These are phyloP conservation scores for Saccharomyces hybrid DNA, from an alignment of 1,139 yeast species.

Conservation along the genomic window DNA sequence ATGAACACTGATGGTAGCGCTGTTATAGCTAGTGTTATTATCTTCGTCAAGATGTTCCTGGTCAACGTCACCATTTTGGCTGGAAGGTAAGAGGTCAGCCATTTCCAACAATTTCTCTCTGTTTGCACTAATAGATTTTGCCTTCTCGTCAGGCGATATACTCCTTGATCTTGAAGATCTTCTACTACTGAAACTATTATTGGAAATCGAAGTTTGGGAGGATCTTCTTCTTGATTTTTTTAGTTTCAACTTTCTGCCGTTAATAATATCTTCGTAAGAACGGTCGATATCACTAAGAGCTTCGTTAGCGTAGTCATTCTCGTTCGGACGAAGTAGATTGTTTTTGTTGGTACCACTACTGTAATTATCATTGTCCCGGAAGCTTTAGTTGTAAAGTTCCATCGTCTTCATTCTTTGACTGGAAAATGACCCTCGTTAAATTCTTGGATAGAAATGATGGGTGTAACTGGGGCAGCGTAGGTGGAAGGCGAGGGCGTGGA, in stretches of 20 bases:
- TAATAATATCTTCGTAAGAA: constrained; percentile 22
- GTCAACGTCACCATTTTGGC: constrained; percentile 1
- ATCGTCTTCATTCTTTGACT: constrained; percentile 8
- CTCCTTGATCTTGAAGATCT: constrained; percentile 15
- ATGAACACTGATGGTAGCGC: not conserved
- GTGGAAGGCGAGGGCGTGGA: constrained; percentile 3
- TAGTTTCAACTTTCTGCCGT: constrained; percentile 17
- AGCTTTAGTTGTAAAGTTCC: not conserved
- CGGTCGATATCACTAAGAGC: constrained; percentile 9
- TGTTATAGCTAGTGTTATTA: not conserved
- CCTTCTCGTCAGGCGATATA: constrained; percentile 29
- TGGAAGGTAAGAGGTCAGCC: constrained; percentile 34
- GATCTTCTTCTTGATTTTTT: constrained; percentile 18
- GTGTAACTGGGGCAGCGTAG: constrained; percentile 12
- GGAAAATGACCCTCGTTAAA: constrained; percentile 11
- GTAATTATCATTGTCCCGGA: not conserved
- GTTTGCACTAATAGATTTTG: constrained; percentile 33
- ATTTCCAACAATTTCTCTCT: constrained; percentile 58
- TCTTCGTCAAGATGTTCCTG: not conserved
- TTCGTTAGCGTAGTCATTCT: not conserved
- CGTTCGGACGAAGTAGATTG: constrained; percentile 6
- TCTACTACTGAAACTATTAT: constrained; percentile 5
- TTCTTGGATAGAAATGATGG: constrained; percentile 24
- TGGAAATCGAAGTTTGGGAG: constrained; percentile 8
- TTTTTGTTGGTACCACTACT: not conserved